A percentile compares a stretch with the other conserved stretches of the same genome.
Evolutionary conservation across 352 stramenopile genomes (phyloP).

Genomic region (Blastocystis sp.): DNA sequence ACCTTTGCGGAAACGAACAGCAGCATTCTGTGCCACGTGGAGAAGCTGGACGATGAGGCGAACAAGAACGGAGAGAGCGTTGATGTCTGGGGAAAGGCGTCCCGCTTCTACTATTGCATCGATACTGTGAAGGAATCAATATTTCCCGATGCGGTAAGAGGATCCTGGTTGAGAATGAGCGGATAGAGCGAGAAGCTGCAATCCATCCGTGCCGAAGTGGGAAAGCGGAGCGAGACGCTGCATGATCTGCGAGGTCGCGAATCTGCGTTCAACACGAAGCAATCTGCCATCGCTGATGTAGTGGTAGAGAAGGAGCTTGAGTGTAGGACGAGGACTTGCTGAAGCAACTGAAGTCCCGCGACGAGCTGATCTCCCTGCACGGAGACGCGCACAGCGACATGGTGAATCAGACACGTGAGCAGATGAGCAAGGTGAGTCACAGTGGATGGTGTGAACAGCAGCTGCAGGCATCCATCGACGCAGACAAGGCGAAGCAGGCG

Average conservation of each 20-base stretch:
- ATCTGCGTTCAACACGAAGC: conserved; percentile 23
- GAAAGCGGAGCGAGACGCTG: not conserved
- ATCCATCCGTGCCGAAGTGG: not conserved
- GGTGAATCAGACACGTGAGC: conserved; percentile 2
- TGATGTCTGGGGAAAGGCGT: conserved; percentile 34
- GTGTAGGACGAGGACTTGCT: conserved; percentile 15
- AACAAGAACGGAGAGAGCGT: not conserved
- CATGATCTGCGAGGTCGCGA: not conserved
- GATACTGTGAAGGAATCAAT: not conserved
- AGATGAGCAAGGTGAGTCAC: conserved; percentile 9
- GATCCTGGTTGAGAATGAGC: not conserved
- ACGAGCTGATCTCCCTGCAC: not conserved
- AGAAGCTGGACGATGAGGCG: not conserved
- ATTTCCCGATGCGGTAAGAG: conserved; percentile 12
- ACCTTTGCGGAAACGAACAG: conserved; percentile 25
- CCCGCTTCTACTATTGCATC: conserved; percentile 29
- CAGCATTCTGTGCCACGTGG: conserved; percentile 2
- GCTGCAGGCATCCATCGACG: not conserved
- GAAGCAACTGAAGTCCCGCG: conserved; percentile 3
- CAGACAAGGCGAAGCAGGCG: not conserved
- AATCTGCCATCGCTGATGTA: conserved; percentile 16
- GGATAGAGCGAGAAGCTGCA: conserved; percentile 1
- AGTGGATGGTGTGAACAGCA: not conserved
- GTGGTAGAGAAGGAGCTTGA: not conserved
- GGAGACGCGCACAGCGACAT: not conserved